These are phyloP conservation scores for Chaetoceros tenuissimus DNA, from an alignment of 108 stramenopile species.

Conservation along the genomic window DNA sequence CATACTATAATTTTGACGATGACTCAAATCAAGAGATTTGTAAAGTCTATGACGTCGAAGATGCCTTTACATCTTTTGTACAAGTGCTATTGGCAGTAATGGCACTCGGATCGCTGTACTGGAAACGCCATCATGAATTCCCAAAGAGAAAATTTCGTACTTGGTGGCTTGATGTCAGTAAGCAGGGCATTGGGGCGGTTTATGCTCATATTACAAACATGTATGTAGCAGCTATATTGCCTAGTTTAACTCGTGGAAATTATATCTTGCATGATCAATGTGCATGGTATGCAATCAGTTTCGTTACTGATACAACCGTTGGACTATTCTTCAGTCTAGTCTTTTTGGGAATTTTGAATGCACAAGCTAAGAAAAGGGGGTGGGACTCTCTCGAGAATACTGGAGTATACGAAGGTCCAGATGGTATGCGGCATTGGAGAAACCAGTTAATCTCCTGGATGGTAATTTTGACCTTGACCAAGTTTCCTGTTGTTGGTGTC, in stretches of 20 bases:
- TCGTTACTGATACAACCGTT: slow-evolving; percentile 79
- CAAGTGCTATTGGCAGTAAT: slow-evolving; percentile 66
- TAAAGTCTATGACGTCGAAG: slow-evolving; percentile 72
- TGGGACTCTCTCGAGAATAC: slow-evolving; percentile 74
- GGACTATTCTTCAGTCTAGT: slow-evolving; percentile 71
- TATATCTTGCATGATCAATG: slow-evolving; percentile 70
- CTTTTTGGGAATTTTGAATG: slow-evolving; percentile 54
- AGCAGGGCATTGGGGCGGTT: slow-evolving; percentile 82
- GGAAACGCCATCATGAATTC: slow-evolving; percentile 65
- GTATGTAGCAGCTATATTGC: slow-evolving; percentile 75
- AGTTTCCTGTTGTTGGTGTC: slow-evolving; percentile 65
- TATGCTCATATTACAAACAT: slow-evolving; percentile 88
- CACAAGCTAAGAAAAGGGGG: slow-evolving; percentile 46
- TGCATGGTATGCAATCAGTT: slow-evolving; percentile 89
- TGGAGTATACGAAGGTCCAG: slow-evolving; percentile 74
- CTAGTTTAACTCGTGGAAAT: slow-evolving; percentile 45
- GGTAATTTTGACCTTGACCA: slow-evolving; percentile 61
- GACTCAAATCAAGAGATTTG: slow-evolving; percentile 14
- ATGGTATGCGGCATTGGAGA: slow-evolving; percentile 64
- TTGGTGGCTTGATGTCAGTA: slow-evolving; percentile 82
- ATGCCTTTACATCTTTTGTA: slow-evolving; percentile 74
- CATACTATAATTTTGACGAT: not conserved
- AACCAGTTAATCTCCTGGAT: slow-evolving; percentile 75
- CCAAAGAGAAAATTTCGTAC: slow-evolving; percentile 70
- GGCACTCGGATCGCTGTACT: slow-evolving; percentile 66